Percentiles rank a stretch among this genome's conserved stretches.
phyloP scores from a whole-genome alignment of 2,329 filamentous ascomycete species.

The Sporothrix pallida region DNA sequence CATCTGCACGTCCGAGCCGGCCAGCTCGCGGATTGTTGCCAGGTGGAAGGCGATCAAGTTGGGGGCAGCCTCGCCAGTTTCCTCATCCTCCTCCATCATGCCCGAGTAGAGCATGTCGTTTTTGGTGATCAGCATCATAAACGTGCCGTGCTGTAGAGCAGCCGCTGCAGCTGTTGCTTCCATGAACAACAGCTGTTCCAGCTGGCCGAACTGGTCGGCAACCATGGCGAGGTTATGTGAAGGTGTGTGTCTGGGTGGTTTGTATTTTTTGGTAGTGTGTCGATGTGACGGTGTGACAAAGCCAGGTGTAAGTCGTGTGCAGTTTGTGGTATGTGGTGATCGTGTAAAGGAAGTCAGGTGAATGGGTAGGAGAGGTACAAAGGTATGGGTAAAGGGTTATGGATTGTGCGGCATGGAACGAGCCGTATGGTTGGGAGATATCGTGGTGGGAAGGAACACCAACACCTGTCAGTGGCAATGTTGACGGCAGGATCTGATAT shows the following conservation, averaged over 20 bases:
- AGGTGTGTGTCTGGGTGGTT: not conserved
- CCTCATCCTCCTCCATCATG: conserved; percentile 16
- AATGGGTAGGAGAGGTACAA: not conserved
- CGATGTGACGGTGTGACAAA: not conserved
- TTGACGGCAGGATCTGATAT: not conserved
- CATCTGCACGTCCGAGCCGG: conserved; percentile 8
- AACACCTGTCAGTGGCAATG: not conserved
- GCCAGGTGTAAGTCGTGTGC: not conserved
- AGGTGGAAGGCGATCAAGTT: conserved; percentile 18
- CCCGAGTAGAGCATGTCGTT: conserved; percentile 26
- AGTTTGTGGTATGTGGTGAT: not conserved
- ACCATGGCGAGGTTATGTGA: not conserved
- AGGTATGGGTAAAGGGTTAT: not conserved
- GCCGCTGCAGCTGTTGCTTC: not conserved
- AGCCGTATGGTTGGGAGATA: not conserved
- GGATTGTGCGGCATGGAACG: not conserved
- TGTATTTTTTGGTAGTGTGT: not conserved
- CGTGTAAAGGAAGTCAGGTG: not conserved
- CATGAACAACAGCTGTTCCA: not conserved
- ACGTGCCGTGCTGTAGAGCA: not conserved
- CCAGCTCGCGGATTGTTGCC: conserved; percentile 22
- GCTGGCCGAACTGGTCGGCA: not conserved
- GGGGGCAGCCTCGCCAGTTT: not conserved
- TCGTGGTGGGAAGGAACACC: not conserved
- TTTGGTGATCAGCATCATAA: conserved; percentile 24